Percentiles rank a stretch among this genome's conserved stretches.
phyloP scores from a whole-genome alignment of 768 basidiomycete genomes.

The Podaxis sp. region DNA sequence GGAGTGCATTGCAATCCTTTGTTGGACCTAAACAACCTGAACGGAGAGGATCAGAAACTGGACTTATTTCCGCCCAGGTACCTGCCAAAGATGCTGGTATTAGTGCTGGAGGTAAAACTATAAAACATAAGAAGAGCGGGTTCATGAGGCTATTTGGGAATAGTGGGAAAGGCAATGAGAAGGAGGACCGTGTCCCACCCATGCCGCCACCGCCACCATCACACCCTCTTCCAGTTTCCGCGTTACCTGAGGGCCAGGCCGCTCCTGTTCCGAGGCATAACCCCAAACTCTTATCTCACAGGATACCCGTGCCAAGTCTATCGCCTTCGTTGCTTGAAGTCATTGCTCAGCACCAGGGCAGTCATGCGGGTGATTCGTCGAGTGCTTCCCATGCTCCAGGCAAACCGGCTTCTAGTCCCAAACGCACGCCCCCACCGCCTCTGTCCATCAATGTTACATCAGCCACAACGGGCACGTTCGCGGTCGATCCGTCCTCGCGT shows the following conservation, averaged over 20 bases:
- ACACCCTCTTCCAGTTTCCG: conserved; percentile 33
- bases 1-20: conserved; percentile 43
- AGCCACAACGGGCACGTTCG: conserved; percentile 22
- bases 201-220: conserved; percentile 25
- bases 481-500: conserved; percentile 27
- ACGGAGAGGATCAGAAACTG: conserved; percentile 41
- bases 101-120: conserved; percentile 37
- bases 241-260: conserved; percentile 21
- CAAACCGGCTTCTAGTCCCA: conserved; percentile 27
- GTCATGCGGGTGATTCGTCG: background rate
- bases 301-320: conserved; percentile 43
- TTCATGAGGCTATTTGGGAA: conserved; percentile 75
- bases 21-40: conserved; percentile 43
- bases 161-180: conserved; percentile 47
- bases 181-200: conserved; percentile 55
- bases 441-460: conserved; percentile 41
- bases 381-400: conserved; percentile 9
- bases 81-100: conserved; percentile 6
- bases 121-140: conserved; percentile 80
- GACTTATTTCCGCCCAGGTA: conserved; percentile 18
- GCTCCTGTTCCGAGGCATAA: conserved; percentile 16
- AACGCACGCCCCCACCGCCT: conserved; percentile 34
- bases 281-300: conserved; percentile 31
- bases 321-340: conserved; percentile 34
- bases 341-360: conserved; percentile 17